A percentile compares a stretch with the other conserved stretches of the same genome.
phyloP scores from a whole-genome alignment of 352 stramenopile species.

The Thalassiosira exigua region DNA sequence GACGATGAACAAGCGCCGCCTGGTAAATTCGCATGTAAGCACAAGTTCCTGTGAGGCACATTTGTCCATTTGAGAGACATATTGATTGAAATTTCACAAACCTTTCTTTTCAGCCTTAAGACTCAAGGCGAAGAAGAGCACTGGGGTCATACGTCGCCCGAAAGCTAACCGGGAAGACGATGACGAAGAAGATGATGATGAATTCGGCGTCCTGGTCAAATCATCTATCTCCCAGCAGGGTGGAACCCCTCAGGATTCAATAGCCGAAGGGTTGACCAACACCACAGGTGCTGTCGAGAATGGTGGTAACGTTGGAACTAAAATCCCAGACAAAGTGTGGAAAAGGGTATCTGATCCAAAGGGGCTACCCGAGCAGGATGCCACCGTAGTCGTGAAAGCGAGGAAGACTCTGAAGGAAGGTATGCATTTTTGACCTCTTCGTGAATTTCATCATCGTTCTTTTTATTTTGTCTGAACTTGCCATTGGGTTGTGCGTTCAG shows the following conservation, averaged over 20 bases:
- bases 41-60: constrained; percentile 24
- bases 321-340: constrained; percentile 11
- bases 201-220: constrained; percentile 27
- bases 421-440: no score
- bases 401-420: constrained; percentile 47
- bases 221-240: background rate
- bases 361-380: constrained; percentile 50
- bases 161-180: constrained; percentile 22
- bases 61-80: background rate
- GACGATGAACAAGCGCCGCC: constrained; percentile 10
- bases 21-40: constrained; percentile 10
- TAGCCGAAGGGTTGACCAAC: background rate
- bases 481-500: no score
- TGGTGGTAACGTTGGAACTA: background rate
- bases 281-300: no score
- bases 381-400: constrained; percentile 35
- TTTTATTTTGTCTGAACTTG: no score
- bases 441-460: no score
- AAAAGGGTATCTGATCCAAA: constrained; percentile 44
- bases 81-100: background rate
- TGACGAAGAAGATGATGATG: constrained; percentile 35
- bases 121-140: constrained; percentile 10
- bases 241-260: background rate
- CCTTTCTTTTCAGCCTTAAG: constrained; percentile 10
- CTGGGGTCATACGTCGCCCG: background rate